Evolutionary conservation across 129 eudicot genomes (phyloP).

Genomic region (Flaveria bidentis): DNA sequence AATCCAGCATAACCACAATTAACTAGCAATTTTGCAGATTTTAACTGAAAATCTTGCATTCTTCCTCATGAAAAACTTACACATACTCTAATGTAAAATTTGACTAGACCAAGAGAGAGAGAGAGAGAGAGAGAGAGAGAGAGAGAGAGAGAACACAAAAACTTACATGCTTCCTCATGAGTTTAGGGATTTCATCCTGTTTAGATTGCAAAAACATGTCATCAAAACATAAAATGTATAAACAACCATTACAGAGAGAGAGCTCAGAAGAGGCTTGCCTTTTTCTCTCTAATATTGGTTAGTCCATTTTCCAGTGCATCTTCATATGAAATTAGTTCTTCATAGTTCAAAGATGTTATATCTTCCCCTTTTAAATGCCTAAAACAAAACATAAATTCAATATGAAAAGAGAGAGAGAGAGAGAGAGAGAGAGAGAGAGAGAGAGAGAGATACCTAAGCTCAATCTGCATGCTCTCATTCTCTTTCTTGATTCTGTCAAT

Average conservation of each 20-base stretch:
- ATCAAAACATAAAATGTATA: neutral
- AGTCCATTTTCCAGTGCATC: conserved; percentile 79
- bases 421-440: conserved; percentile 5
- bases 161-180: conserved; percentile 70
- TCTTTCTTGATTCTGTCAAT: conserved; percentile 87
- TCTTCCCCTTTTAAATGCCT: conserved; percentile 97
- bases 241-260: neutral
- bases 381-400: neutral
- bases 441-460: conserved; percentile 60
- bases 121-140: no score
- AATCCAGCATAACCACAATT: neutral
- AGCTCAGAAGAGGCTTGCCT: conserved; percentile 40
- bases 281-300: conserved; percentile 53
- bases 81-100: neutral
- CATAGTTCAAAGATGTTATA: conserved; percentile 62
- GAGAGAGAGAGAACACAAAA: no score
- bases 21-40: neutral
- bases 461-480: conserved; percentile 87
- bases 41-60: neutral
- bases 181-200: conserved; percentile 69
- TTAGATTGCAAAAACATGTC: neutral
- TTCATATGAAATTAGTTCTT: conserved; percentile 71
- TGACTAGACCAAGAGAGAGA: neutral
- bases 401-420: no score
- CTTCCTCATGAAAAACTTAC: neutral